Base-by-base conservation (phyloP, 106 monocot genomes). In the Allium cepa region DNA sequence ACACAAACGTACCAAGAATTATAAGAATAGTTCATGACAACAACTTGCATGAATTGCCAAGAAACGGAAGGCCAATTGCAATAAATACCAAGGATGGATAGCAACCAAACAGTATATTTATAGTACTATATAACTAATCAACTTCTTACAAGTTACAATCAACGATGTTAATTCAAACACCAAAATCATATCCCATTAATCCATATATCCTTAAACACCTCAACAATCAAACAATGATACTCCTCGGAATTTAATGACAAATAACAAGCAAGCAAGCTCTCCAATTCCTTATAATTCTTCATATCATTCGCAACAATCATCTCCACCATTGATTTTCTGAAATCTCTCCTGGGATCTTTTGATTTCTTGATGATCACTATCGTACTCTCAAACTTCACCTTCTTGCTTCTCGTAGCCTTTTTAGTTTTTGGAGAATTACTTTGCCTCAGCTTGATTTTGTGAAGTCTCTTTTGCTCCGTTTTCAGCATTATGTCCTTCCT, bases 361-460 rank as follows among this genome's bases (percentile, higher is more conserved):
- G 93, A 85, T 12, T 72, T 55, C 83, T 88, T 88, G 62, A 81
- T 81, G 62, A 81, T 81, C 71, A 88, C 81, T 0, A 85, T 88
- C 15, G 83, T 83, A 60, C 83, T 79, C 85, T 93, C 88, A 67
- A 71, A 27, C 47, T 68, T 58, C 26, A 60, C 47, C 59, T 18
- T 76, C 50, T 26, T 60, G 27, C 10, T 8, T 48, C 52, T 15
- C 8, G 5, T 65, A 11, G 60, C 4, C 26, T 26, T 83, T 62
- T 67, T 77, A 3, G 64, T 5, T 56, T 70, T 78, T 7, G 86
- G 85, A 11, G 89, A 77, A 10, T 22, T 26, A 56, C 65, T 72
- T 7, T 66, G 61, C 17, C 68, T 62, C 48, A 68, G 45, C 55
- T 74, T 73, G 27, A 73, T 78, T 50, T 16, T 17, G 9, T 22